Percentiles rank a stretch among this genome's conserved stretches.
Conservation (phyloP, 805 yeast genomes). For the Zygosaccharomyces bisporus region DNA sequence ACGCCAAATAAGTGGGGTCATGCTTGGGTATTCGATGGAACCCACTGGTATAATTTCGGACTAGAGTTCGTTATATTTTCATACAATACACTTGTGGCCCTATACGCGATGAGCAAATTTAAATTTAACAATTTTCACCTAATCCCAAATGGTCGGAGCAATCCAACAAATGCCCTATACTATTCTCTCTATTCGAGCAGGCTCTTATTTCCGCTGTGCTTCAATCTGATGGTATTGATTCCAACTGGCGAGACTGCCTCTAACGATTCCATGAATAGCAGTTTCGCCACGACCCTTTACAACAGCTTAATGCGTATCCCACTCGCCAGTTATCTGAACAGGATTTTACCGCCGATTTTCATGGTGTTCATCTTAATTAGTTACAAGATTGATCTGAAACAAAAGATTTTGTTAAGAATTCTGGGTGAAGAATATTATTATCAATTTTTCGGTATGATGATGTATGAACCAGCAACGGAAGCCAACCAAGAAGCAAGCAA, state of each 20-base stretch:
- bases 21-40: constrained; percentile 22
- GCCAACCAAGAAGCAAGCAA: constrained; percentile 7
- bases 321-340: constrained; percentile 27
- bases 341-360: constrained; percentile 29
- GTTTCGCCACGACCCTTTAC: constrained; percentile 29
- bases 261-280: constrained; percentile 16
- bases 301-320: constrained; percentile 31
- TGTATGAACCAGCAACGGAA: constrained; percentile 26
- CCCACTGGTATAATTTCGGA: constrained; percentile 22
- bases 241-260: constrained; percentile 15
- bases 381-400: constrained; percentile 30
- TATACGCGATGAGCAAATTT: constrained; percentile 34
- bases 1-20: constrained; percentile 29
- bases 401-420: constrained; percentile 27
- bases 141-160: constrained; percentile 33
- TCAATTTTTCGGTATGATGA: constrained; percentile 34
- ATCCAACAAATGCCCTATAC: constrained; percentile 33
- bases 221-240: constrained; percentile 32
- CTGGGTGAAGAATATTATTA: constrained; percentile 36
- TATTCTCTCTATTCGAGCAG: constrained; percentile 35
- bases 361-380: constrained; percentile 26
- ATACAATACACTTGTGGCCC: constrained; percentile 29
- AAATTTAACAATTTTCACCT: constrained; percentile 34
- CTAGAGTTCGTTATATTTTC: constrained; percentile 25
- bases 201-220: constrained; percentile 34